Evolutionary conservation across 257 asterid genomes (phyloP), one percentile per base, ranked within the genome.

Genomic region (Avicennia marina): DNA sequence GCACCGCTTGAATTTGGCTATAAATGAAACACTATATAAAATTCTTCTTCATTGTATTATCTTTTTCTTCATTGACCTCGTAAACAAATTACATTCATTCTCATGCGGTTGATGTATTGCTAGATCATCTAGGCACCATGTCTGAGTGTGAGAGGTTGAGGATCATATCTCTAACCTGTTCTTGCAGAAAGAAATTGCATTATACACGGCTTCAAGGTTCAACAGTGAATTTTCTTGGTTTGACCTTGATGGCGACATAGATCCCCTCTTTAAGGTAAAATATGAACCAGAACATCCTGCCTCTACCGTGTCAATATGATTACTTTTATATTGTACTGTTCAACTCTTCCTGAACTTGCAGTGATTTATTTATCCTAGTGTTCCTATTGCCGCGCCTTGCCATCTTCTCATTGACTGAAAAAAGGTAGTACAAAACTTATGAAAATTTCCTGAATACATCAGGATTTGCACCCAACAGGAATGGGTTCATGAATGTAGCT

Each of bases 211-310:
- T 56, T 88, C 98, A 56, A 93, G 82, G 84, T 81, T 85, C 79
- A 88, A 84, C 87, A 72, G 86, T 50, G 97, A 93, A 72, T 93
- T 93, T 77, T 81, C 89, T 46, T 88, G 95, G 95, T 93, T 93
- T 80, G 95, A 93, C 74, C 94, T 86, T 72, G 98, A 88, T 71
- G 98, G 95, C 26, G 95, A 91, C 70, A 91, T 93, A 72, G 98
- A 88, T 75, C 95, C 98, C 64, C 94, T 93, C 52, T 93, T 93
- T 72, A 93, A 93, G 97, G 98, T 93, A 85, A 72, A 65, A 13
- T 42, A 38, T 59, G 69, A 47, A 32, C 71, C 38, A 36, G 60
- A 45, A 53, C 38, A 29, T 60, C 50, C 27, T 68, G 39, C 46
- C 22, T 40, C 26, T 52, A 10, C 27, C 21, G 39, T 44, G 56